These are phyloP conservation scores for Zelopaecilomyces penicillatus DNA, from an alignment of 2,329 filamentous ascomycete genomes.

Conservation along the genomic window DNA sequence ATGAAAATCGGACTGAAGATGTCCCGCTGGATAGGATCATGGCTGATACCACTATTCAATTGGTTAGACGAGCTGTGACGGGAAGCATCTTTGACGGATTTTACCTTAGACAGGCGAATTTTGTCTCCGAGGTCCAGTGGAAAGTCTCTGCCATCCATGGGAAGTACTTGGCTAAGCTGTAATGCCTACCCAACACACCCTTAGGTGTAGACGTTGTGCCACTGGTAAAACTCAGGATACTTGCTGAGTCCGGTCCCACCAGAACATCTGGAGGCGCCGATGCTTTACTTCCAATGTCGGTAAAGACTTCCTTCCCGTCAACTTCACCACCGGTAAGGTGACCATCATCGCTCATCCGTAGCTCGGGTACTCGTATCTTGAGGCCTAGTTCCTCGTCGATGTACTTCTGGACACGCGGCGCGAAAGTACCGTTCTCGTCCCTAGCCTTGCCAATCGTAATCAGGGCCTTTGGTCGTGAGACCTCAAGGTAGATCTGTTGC, in stretches of 20 bases:
- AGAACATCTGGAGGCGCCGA: slow-evolving; percentile 57
- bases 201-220: slow-evolving; percentile 36
- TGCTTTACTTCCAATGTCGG: slow-evolving; percentile 40
- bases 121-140: slow-evolving; percentile 54
- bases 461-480: slow-evolving; percentile 59
- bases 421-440: slow-evolving; percentile 46
- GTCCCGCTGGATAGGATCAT: slow-evolving; percentile 58
- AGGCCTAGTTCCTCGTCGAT: slow-evolving; percentile 65
- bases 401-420: slow-evolving; percentile 47
- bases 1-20: slow-evolving; percentile 89
- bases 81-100: not conserved
- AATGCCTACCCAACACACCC: slow-evolving; percentile 82
- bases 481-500: slow-evolving; percentile 60
- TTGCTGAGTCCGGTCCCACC: slow-evolving; percentile 78
- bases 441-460: slow-evolving; percentile 66
- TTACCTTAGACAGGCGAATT: slow-evolving; percentile 4
- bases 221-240: slow-evolving; percentile 66
- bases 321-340: slow-evolving; percentile 58
- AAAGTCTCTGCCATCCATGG: slow-evolving; percentile 89
- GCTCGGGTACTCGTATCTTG: slow-evolving; percentile 64
- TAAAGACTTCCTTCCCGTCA: slow-evolving; percentile 60
- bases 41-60: slow-evolving; percentile 43
- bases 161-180: slow-evolving; percentile 76
- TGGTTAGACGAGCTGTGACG: slow-evolving; percentile 6
- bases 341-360: slow-evolving; percentile 66